Evolutionary conservation across 768 basidiomycete species (phyloP), one percentile per base, ranked within the genome.

Genomic region (Lactifluus pinguis): DNA sequence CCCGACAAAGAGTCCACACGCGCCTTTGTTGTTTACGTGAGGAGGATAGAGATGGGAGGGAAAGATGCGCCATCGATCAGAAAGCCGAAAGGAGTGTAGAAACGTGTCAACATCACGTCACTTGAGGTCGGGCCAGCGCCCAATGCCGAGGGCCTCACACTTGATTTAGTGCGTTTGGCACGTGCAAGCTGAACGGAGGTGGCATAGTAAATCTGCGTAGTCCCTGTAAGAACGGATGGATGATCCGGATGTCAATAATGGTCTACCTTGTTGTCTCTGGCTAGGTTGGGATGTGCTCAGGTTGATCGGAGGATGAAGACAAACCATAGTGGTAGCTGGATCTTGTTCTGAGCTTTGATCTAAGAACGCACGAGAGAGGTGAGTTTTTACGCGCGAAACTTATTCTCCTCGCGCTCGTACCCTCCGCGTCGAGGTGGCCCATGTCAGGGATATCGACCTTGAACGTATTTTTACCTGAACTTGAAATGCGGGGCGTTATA

Each of bases 191-290:
- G 73, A 92, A 95, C 0, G 93, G 80, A 25, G 80, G 67, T 0
- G 94, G 94, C 32, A 95, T 86, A 49, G 84, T 84, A 72, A 95
- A 89, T 94, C 89, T 9, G 90, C 91, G 82, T 89, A 95, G 68
- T 91, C 89, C 9, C 94, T 90, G 65, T 42, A n/a, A 17, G 10
- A n/a, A 6, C 11, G 4, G 30, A 38, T 38, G 3, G 9, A 25
- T 25, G 25, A 25, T 2, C 2, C 25, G 25, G 25, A 25, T 25
- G 25, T 25, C 25, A 25, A 45, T 45, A 25, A 45, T 45, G n/a
- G 17, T 4, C 10, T 2, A n/a, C 7, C n/a, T 38, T 25, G 25
- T 11, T 38, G 13, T 10, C 13, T 38, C 9, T 25, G 25, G 25
- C 25, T 25, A 1, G 25, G 25, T 25, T 25, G 25, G 8, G 4